phyloP scores from a whole-genome alignment of 768 basidiomycete genomes.

The Boletales sp. region DNA sequence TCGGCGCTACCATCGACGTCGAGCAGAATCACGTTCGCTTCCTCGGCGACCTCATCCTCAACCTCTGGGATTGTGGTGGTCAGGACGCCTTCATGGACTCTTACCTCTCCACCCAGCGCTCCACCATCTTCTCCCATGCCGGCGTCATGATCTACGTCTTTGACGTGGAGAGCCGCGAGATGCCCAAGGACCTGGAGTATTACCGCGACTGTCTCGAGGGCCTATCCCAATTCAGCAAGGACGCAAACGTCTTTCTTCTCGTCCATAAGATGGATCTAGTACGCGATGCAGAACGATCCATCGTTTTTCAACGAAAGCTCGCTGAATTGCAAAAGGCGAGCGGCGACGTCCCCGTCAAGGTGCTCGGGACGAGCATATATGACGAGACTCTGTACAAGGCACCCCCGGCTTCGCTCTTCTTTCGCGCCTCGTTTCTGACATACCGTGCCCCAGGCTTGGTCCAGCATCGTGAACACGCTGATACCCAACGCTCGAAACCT shows the following conservation, averaged over 20 bases:
- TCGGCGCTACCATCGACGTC: slow-evolving; percentile 97
- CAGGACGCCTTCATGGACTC: slow-evolving; percentile 98
- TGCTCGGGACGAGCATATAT: slow-evolving; percentile 94
- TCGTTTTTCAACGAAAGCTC: slow-evolving; percentile 66
- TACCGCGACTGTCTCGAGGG: slow-evolving; percentile 90
- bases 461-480: slow-evolving; percentile 91
- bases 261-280: slow-evolving; percentile 99
- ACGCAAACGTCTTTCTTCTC: slow-evolving; percentile 83
- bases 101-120: slow-evolving; percentile 86
- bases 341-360: slow-evolving; percentile 55
- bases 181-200: slow-evolving; percentile 83
- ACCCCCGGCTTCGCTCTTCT: slow-evolving; percentile 1
- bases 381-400: slow-evolving; percentile 97
- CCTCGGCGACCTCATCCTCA: slow-evolving; percentile 92
- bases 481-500: slow-evolving; percentile 94
- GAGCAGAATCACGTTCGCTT: slow-evolving; percentile 98
- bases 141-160: slow-evolving; percentile 99
- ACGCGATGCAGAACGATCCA: slow-evolving; percentile 49
- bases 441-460: slow-evolving; percentile 76
- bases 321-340: slow-evolving; percentile 71
- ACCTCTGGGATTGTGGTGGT: slow-evolving; percentile 98
- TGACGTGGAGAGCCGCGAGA: slow-evolving; percentile 86
- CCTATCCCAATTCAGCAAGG: slow-evolving; percentile 71
- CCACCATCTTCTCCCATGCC: slow-evolving; percentile 95
- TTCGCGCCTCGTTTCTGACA: slow-evolving; percentile 10